Evolutionary conservation across 495 filamentous ascomycete genomes (phyloP).

Genomic region (Ramalina peruviana): DNA sequence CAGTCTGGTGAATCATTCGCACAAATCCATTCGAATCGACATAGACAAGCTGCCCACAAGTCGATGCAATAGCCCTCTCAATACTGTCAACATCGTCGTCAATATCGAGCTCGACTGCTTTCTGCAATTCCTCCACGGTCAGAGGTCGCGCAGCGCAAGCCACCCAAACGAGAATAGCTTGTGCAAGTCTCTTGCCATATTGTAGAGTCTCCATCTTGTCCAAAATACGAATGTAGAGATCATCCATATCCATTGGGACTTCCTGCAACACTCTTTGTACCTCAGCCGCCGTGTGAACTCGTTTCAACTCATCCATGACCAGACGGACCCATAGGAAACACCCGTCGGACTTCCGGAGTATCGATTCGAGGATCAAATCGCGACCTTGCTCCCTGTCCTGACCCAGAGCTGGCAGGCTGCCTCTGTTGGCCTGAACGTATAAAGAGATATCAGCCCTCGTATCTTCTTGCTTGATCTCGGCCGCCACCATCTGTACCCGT

Average conservation of each 20-base stretch:
- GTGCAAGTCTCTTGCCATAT: slow-evolving; percentile 17
- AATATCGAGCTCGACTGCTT: slow-evolving; percentile 22
- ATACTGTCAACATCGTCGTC: slow-evolving; percentile 18
- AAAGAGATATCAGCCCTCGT: slow-evolving; percentile 5
- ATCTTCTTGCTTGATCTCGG: slow-evolving; percentile 4
- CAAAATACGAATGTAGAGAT: slow-evolving; percentile 19
- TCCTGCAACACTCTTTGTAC: slow-evolving; percentile 21
- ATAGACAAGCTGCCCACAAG: slow-evolving; percentile 24
- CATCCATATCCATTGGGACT: slow-evolving; percentile 24
- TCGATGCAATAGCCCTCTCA: slow-evolving; percentile 13
- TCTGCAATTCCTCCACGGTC: slow-evolving; percentile 17
- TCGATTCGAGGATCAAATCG: slow-evolving; percentile 12
- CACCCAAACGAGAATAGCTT: slow-evolving; percentile 23
- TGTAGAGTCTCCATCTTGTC: slow-evolving; percentile 13
- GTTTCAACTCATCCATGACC: slow-evolving; percentile 20
- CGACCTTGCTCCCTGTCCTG: slow-evolving; percentile 4
- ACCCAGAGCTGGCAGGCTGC: slow-evolving; percentile 4
- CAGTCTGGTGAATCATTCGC: slow-evolving; percentile 24
- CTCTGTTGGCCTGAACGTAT: slow-evolving; percentile 7
- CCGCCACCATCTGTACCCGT: slow-evolving; percentile 6
- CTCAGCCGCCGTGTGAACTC: slow-evolving; percentile 15
- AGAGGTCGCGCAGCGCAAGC: slow-evolving; percentile 21
- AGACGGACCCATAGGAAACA: slow-evolving; percentile 26
- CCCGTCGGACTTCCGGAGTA: slow-evolving; percentile 21
- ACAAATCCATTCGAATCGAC: slow-evolving; percentile 17